Evolutionary conservation across 1,139 yeast species (phyloP).

Genomic region (Geotrichum australiense): DNA sequence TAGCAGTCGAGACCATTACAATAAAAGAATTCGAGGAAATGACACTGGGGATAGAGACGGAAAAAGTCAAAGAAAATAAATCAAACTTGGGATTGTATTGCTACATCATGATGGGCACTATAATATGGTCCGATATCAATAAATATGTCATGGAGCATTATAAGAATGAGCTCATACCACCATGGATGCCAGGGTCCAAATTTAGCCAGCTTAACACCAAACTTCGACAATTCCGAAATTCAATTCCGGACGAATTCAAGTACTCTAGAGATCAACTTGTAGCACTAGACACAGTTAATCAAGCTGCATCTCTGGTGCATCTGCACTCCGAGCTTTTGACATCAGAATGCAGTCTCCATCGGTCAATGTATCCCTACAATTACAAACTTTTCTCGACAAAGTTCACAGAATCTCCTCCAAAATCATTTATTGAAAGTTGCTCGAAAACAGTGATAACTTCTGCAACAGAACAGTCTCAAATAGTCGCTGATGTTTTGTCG

Average conservation of each 20-base stretch:
- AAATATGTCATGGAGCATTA: slow-evolving; percentile 25
- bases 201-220: slow-evolving; percentile 17
- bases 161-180: slow-evolving; percentile 21
- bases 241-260: slow-evolving; percentile 23
- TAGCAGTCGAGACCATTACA: slow-evolving; percentile 29
- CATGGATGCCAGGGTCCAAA: slow-evolving; percentile 24
- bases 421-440: slow-evolving; percentile 28
- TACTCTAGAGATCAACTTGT: slow-evolving; percentile 23
- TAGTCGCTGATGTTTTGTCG: slow-evolving; percentile 30
- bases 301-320: slow-evolving; percentile 27
- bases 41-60: neutral
- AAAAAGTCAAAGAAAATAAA: slow-evolving; percentile 1
- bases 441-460: slow-evolving; percentile 30
- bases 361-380: slow-evolving; percentile 24
- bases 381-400: slow-evolving; percentile 12
- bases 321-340: slow-evolving; percentile 26
- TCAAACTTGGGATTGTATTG: slow-evolving; percentile 24
- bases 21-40: slow-evolving; percentile 19
- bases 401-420: slow-evolving; percentile 25
- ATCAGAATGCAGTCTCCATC: slow-evolving; percentile 25
- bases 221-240: slow-evolving; percentile 16
- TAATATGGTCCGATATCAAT: slow-evolving; percentile 33
- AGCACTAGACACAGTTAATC: slow-evolving; percentile 22
- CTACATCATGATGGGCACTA: slow-evolving; percentile 29
- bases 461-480: slow-evolving; percentile 31